Evolutionary conservation across 768 basidiomycete genomes (phyloP), one percentile per base, ranked within the genome.

Genomic region (Suillus lakei): DNA sequence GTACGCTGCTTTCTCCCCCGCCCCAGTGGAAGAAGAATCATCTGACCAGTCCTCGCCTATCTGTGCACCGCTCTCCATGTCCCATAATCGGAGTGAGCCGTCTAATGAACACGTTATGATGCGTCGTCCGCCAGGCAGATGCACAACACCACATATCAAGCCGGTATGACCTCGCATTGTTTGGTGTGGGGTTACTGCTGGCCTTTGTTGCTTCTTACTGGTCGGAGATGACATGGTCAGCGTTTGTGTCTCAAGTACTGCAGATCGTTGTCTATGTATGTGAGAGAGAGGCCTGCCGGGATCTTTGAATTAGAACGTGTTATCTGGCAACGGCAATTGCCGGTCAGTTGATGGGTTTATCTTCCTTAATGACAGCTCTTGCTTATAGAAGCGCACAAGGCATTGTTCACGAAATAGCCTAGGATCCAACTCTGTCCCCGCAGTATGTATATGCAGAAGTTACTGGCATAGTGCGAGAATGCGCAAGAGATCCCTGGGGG

Each of bases 331-430:
- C 9, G 64, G 44, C 60, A 72, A 8, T 64, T 69, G 12, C 10
- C 68, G 72, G 26, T 69, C 67, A 30, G 64, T 74, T 30, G 63
- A 72, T 6, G 10, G 7, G 32, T 7, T 7, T 32, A 32, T 32
- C 32, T 32, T 32, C 32, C 9, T 15, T 73, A 75, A 15, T 68
- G 61, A 26, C 58, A n/a, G 36, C 36, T 38, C 68, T 2, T 36
- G n/a, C n/a, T n/a, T n/a, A n/a, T 36, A 62, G 26, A 61, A 63
- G 6, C 10, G 2, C 53, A 62, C 63, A 68, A 71, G 32, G 63
- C 71, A n/a, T 68, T 67, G 32, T 51, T 12, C 21, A 38, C 10
- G 36, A 32, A 7, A 32, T 7, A 32, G 7, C 32, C 32, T 32
- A 9, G 36, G 9, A 38, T 38, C 10, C 10, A 38, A 10, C 7